phyloP scores from a whole-genome alignment of 495 filamentous ascomycete species.

The Penicillium paxilli region DNA sequence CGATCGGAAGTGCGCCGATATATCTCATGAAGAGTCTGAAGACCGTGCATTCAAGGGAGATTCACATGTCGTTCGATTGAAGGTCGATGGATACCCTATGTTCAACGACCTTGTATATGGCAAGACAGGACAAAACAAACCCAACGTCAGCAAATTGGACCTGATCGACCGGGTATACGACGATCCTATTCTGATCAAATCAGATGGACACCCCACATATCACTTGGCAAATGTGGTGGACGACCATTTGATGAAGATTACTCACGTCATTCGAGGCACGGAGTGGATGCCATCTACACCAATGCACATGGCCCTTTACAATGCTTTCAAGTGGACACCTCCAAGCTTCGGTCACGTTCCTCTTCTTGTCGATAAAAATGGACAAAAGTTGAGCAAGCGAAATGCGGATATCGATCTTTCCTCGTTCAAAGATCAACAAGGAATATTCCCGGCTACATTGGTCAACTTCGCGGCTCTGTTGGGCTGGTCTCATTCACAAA shows the following conservation, averaged over 20 bases:
- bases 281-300: slow-evolving; percentile 96
- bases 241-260: slow-evolving; percentile 92
- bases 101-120: slow-evolving; percentile 81
- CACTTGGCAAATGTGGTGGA: slow-evolving; percentile 97
- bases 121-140: slow-evolving; percentile 51
- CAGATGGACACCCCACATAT: slow-evolving; percentile 90
- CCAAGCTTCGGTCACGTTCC: slow-evolving; percentile 88
- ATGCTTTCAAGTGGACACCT: slow-evolving; percentile 84
- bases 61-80: slow-evolving; percentile 75
- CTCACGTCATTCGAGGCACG: slow-evolving; percentile 86
- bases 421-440: slow-evolving; percentile 61
- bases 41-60: slow-evolving; percentile 67
- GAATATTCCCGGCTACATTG: slow-evolving; percentile 71
- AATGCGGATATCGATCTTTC: slow-evolving; percentile 68
- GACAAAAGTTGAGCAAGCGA: slow-evolving; percentile 90
- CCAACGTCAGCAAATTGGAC: slow-evolving; percentile 40
- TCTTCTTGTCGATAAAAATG: slow-evolving; percentile 70
- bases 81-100: slow-evolving; percentile 55
- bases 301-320: slow-evolving; percentile 82
- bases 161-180: slow-evolving; percentile 56
- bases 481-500: slow-evolving; percentile 76
- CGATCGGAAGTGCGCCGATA: slow-evolving; percentile 70
- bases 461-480: slow-evolving; percentile 82
- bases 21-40: slow-evolving; percentile 67
- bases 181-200: slow-evolving; percentile 85